Evolutionary conservation across 2,329 filamentous ascomycete species (phyloP).

Genomic region (Stagonosporopsis rhizophila): DNA sequence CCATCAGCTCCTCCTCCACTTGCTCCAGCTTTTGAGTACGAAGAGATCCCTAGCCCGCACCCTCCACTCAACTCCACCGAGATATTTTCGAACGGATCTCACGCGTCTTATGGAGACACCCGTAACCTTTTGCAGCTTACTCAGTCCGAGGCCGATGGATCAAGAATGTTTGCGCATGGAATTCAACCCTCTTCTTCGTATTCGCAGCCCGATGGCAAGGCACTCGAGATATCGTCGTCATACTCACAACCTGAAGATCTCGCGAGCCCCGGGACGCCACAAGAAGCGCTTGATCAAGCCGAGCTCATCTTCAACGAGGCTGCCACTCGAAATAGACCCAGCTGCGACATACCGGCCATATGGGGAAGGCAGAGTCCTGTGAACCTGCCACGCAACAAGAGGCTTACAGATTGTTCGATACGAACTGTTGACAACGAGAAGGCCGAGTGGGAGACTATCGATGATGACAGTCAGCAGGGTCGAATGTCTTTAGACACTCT

Average conservation of each 20-base stretch:
- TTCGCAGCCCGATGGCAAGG: conserved; percentile 22
- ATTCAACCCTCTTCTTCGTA: conserved; percentile 36
- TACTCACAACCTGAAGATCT: conserved; percentile 32
- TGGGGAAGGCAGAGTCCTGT: conserved; percentile 42
- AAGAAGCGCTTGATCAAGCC: conserved; percentile 39
- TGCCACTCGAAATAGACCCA: conserved; percentile 5
- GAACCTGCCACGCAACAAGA: conserved; percentile 27
- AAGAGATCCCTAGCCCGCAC: conserved; percentile 13
- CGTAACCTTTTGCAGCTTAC: conserved; percentile 39
- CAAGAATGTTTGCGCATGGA: not conserved
- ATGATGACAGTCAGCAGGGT: conserved; percentile 24
- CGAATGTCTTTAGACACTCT: conserved; percentile 32
- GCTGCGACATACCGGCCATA: conserved; percentile 39
- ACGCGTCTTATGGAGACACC: conserved; percentile 48
- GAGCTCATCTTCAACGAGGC: conserved; percentile 39
- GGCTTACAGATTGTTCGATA: conserved; percentile 4
- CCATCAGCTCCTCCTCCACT: conserved; percentile 36
- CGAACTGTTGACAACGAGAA: conserved; percentile 23
- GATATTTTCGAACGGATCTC: conserved; percentile 35
- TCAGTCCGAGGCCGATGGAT: conserved; percentile 12
- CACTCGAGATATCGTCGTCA: conserved; percentile 34
- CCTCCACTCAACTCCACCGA: conserved; percentile 27
- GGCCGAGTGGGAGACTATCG: conserved; percentile 48
- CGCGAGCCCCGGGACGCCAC: conserved; percentile 26
- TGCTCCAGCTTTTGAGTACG: conserved; percentile 37